Conservation (phyloP, 1,284 basidiomycete genomes). For the Apiotrichum sp. region DNA sequence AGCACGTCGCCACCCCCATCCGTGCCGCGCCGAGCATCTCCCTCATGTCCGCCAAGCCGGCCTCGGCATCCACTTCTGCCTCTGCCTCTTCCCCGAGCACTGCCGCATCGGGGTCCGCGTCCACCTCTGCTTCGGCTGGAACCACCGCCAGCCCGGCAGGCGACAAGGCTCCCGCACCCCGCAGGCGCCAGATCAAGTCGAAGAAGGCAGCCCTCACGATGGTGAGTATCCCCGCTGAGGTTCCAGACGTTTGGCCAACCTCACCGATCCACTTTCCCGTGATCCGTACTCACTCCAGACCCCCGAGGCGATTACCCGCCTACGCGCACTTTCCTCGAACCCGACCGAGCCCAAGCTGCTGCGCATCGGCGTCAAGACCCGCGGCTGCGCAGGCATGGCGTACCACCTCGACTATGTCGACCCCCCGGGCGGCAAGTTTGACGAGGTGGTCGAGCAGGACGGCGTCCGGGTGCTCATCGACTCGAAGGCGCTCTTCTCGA, state of each 20-base stretch:
- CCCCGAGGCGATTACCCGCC: conserved; percentile 66
- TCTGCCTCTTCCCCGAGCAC: background rate
- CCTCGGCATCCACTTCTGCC: background rate
- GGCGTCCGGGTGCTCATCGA: conserved; percentile 92
- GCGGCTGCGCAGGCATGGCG: conserved; percentile 96
- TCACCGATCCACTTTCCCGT: background rate
- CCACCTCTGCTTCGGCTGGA: background rate
- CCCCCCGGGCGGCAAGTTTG: conserved; percentile 76
- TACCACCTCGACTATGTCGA: conserved; percentile 98
- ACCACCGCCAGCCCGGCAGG: conserved; percentile 1
- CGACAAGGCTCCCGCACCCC: conserved; percentile 8
- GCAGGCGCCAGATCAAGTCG: conserved; percentile 52
- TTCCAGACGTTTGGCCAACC: no score
- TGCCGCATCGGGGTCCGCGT: no score
- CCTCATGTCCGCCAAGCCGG: background rate
- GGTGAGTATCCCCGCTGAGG: conserved; percentile 50
- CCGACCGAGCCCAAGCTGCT: conserved; percentile 70
- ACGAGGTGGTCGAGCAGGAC: conserved; percentile 96
- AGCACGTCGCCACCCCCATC: conserved; percentile 8
- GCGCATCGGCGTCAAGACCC: conserved; percentile 91
- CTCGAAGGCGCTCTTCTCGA: conserved; percentile 93
- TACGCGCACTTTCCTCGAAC: conserved; percentile 58
- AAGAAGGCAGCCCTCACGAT: conserved; percentile 77
- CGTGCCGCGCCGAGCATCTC: conserved; percentile 10
- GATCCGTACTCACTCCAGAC: conserved; percentile 54